Evolutionary conservation across 2,329 filamentous ascomycete genomes (phyloP), one percentile per base, ranked within the genome.

Genomic region (Verticillium zaregamsianum): DNA sequence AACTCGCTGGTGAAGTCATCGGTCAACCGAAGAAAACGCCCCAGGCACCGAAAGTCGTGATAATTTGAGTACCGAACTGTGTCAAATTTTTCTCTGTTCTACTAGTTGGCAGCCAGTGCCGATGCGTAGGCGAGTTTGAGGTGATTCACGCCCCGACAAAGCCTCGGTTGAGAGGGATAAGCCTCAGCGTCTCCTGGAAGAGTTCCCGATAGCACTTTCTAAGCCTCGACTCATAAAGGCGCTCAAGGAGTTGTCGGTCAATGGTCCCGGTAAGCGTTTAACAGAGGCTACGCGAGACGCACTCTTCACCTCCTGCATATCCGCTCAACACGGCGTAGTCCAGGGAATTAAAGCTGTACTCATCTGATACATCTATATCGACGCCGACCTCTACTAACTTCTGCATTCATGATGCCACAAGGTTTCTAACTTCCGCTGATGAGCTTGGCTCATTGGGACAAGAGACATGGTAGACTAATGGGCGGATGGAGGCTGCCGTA

Each of bases 261-360:
- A 11, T 55, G 7, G 17, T 15, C 12, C 52, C 65, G 14, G 63
- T 55, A 62, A 56, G n/a, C 49, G 39, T n/a, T 56, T 62, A 3
- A 58, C 59, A 8, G 37, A 76, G 65, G 0, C 70, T 71, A 4
- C 68, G 54, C 2, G 74, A 61, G 1, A 77, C 65, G 5, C 75
- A 60, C 1, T 61, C 61, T 52, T 70, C 61, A 11, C 67, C 67
- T 14, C 61, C 56, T 3, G 33, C 17, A 59, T 74, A 69, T 12
- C 66, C 71, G 57, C 65, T 71, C 57, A 71, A 77, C 1, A 77
- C 70, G 6, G 75, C 72, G 60, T 74, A 74, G 52, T 77, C 76
- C 3, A 78, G 63, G 0, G 74, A 75, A 6, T 66, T 71, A 59
- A 76, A 77, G 5, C 73, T 74, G 3, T 73, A 63, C 11, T 72